A percentile compares a stretch with the other conserved stretches of the same genome.
Conservation (phyloP, 2,329 filamentous ascomycete genomes). For the Verticillium longisporum region DNA sequence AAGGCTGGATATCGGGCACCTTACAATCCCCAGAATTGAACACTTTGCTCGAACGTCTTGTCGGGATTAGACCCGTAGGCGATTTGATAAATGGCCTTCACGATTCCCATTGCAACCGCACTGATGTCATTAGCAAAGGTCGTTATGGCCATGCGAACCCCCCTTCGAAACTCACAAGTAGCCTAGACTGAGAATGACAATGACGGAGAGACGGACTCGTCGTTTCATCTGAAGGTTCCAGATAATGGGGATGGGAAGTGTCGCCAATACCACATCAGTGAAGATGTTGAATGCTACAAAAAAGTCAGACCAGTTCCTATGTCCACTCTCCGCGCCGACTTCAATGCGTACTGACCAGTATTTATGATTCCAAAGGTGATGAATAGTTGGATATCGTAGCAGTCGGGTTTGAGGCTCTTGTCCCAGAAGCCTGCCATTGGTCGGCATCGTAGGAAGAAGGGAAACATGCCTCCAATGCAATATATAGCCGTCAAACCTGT, state of each 20-base stretch:
- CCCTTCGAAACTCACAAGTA: conserved; percentile 24
- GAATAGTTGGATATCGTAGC: conserved; percentile 3
- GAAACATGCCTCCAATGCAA: neutral
- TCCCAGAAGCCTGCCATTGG: conserved; percentile 2
- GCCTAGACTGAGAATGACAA: conserved; percentile 32
- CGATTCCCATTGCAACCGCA: conserved; percentile 29
- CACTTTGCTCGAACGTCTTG: neutral
- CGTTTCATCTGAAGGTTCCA: conserved; percentile 31
- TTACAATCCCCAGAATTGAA: neutral
- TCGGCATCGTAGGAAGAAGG: conserved; percentile 3
- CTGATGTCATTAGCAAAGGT: conserved; percentile 9
- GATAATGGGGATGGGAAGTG: conserved; percentile 33
- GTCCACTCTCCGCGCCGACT: neutral
- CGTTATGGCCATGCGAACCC: neutral
- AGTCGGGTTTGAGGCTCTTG: conserved; percentile 4
- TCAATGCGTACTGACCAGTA: neutral
- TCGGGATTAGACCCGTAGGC: conserved; percentile 17
- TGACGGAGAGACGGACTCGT: conserved; percentile 29
- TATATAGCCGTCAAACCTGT: neutral
- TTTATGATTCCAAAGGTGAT: conserved; percentile 2
- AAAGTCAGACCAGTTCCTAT: neutral
- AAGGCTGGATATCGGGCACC: neutral
- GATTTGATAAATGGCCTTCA: conserved; percentile 30
- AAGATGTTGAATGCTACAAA: conserved; percentile 28
- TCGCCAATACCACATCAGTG: conserved; percentile 35